A percentile compares a stretch with the other conserved stretches of the same genome.
These are phyloP conservation scores for Blastomyces parvus DNA, from an alignment of 2,329 filamentous ascomycete species.

Conservation along the genomic window DNA sequence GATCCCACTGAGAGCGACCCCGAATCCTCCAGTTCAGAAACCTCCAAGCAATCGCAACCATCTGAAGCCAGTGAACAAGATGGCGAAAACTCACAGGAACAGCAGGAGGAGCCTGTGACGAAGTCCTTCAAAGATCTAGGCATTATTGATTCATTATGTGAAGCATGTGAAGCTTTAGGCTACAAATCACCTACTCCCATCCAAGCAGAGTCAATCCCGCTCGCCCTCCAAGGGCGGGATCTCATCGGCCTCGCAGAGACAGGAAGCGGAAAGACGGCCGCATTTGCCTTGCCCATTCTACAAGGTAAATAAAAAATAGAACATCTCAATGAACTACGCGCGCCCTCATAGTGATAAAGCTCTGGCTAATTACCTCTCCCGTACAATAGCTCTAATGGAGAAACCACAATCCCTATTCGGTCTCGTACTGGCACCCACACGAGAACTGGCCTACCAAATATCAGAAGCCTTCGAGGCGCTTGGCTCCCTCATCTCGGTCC, in stretches of 20 bases:
- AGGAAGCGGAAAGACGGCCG: constrained; percentile 89
- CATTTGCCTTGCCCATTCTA: constrained; percentile 86
- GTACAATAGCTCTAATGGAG: constrained; percentile 60
- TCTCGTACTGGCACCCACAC: constrained; percentile 84
- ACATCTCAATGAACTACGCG: not conserved
- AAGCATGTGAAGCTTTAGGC: constrained; percentile 71
- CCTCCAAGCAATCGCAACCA: constrained; percentile 14
- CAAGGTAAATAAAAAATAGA: constrained; percentile 42
- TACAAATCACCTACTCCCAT: constrained; percentile 86
- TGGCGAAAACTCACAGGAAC: constrained; percentile 7
- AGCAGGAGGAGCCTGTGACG: constrained; percentile 3
- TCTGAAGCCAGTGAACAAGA: constrained; percentile 11
- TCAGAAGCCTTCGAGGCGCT: constrained; percentile 78
- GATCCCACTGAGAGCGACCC: constrained; percentile 17
- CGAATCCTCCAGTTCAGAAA: constrained; percentile 15
- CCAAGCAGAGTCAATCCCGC: constrained; percentile 72
- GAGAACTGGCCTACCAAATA: constrained; percentile 89
- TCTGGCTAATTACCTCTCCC: not conserved
- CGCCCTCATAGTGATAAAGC: not conserved
- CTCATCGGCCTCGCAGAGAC: constrained; percentile 93
- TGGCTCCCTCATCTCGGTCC: constrained; percentile 76
- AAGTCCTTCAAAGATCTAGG: constrained; percentile 48
- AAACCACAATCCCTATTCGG: constrained; percentile 77
- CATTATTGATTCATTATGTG: constrained; percentile 73
- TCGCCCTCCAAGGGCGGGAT: constrained; percentile 70